Base-by-base conservation (phyloP, 2,329 filamentous ascomycete species). In the Cytospora mali region DNA sequence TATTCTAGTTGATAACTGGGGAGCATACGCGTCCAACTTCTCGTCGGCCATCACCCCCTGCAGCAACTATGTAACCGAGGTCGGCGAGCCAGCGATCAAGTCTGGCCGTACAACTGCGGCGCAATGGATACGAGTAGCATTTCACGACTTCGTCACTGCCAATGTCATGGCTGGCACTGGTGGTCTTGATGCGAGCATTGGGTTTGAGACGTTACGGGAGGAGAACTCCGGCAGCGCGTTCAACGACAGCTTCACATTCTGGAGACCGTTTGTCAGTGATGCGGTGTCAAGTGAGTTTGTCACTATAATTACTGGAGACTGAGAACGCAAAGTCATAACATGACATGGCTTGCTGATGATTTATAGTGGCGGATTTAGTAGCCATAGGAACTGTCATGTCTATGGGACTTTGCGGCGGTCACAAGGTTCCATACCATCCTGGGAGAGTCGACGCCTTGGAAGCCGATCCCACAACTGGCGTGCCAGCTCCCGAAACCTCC, bases 371-470 rank as follows among this genome's bases (percentile, higher is more conserved):
- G 4, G 71, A 73, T 29, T 64, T 73, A n/a, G 59, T 73, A 6
- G 71, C 70, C 0, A 31, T 73, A 4, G 69, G 69, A 6, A 71
- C 68, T 1, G 70, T 71, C n/a, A 71, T 72, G 69, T 70, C 70
- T 4, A 70, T 72, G 6, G 66, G 67, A 27, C 64, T 72, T 11
- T 72, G 71, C 25, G 68, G 69, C 16, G 69, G 69, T 7, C 69
- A 67, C 28, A 65, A 67, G 13, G 69, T 72, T n/a, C 70, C 70
- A 3, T 72, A 68, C 48, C 66, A 65, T n/a, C 62, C 68, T 3
- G 71, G 71, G 3, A 70, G 70, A 23, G 28, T 71, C 55, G 71
- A 73, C 48, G 71, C 71, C 10, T 53, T 64, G 14, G 64, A 48
- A 6, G 71, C 68, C 13, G 71, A 71, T 51, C 68, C 69, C 5